A percentile compares a stretch with the other conserved stretches of the same genome.
These are phyloP conservation scores for Raffaelea deltoideospora DNA, from an alignment of 2,329 filamentous ascomycete genomes.

Conservation along the genomic window DNA sequence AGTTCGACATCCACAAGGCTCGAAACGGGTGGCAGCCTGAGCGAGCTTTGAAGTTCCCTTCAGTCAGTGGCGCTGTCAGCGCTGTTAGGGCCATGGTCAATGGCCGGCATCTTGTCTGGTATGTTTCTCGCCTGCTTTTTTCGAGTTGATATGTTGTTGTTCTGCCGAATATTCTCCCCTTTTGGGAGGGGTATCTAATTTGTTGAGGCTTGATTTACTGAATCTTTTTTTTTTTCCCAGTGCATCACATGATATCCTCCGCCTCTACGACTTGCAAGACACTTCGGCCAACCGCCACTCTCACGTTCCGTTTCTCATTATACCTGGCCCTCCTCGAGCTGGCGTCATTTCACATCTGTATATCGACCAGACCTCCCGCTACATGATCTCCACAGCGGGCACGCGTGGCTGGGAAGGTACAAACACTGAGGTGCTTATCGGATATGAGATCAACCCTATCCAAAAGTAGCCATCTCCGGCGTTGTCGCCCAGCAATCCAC, in stretches of 20 bases:
- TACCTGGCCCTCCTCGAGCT: conserved; percentile 70
- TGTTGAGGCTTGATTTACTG: not conserved
- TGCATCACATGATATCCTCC: conserved; percentile 83
- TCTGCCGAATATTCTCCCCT: no score
- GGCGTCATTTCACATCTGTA: conserved; percentile 80
- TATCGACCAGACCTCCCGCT: conserved; percentile 73
- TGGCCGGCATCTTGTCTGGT: conserved; percentile 74
- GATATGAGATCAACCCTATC: conserved; percentile 66
- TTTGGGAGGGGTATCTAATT: no score
- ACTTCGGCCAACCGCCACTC: conserved; percentile 53
- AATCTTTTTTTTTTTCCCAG: conserved; percentile 27
- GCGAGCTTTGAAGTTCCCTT: conserved; percentile 72
- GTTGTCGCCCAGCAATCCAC: no score
- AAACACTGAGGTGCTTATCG: conserved; percentile 77
- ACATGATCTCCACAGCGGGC: conserved; percentile 83
- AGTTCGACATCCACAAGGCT: conserved; percentile 74
- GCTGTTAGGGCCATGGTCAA: conserved; percentile 86
- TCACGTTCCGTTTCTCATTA: conserved; percentile 85
- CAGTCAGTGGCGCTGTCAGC: conserved; percentile 78
- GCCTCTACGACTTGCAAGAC: conserved; percentile 75
- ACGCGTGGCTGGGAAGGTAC: conserved; percentile 91
- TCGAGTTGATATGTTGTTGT: not conserved
- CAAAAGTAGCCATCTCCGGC: no score
- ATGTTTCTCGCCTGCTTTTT: conserved; percentile 1
- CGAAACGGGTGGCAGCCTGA: conserved; percentile 53